Evolutionary conservation across 2,329 filamentous ascomycete genomes (phyloP), one percentile per base, ranked within the genome.

Genomic region (Colletotrichum tropicale): DNA sequence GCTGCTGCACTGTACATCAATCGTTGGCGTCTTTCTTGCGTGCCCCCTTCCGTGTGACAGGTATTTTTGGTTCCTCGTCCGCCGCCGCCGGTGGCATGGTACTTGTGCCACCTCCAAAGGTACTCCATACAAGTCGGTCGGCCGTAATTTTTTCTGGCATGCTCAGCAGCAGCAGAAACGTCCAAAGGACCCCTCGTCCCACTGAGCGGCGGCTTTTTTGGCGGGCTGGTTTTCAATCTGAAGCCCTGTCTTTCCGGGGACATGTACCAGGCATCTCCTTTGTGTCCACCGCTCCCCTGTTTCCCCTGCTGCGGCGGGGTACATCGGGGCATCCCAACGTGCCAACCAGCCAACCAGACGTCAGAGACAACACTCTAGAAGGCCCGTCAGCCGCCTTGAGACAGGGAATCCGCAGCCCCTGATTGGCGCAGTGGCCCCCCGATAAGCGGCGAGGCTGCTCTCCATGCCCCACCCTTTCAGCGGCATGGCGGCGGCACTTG

Each of bases 41-140:
- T 52, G 28, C 48, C 32, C 56, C 67, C 48, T 56, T 43, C 26
- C 21, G 70, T 73, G 70, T 75, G 30, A 34, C 70, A 75, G 70
- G 73, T 75, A 75, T 75, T 75, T 73, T 75, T 75, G 64, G 66
- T 58, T 56, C n/a, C 13, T 8, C 61, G 28, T 62, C 43, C 28
- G 66, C 60, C 71, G 34, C 26, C 61, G 24, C 24, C 52, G 58
- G 30, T 58, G 55, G 69, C 43, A 67, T 72, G 43, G 18, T n/a
- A 21, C 18, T 66, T 26, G 15, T 34, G 38, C 38, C 38, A 48
- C 38, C 38, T 12, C 38, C 9, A 12, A 9, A 43, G 38, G 38
- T 18, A 48, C 18, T 48, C 38, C 38, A 48, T 48, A 48, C 38
- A 48, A n/a, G 38, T 48, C 38, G 38, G 38, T n/a, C 38, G 38